phyloP scores from a whole-genome alignment of 2,329 filamentous ascomycete genomes.

The Pseudogymnoascus sp. region DNA sequence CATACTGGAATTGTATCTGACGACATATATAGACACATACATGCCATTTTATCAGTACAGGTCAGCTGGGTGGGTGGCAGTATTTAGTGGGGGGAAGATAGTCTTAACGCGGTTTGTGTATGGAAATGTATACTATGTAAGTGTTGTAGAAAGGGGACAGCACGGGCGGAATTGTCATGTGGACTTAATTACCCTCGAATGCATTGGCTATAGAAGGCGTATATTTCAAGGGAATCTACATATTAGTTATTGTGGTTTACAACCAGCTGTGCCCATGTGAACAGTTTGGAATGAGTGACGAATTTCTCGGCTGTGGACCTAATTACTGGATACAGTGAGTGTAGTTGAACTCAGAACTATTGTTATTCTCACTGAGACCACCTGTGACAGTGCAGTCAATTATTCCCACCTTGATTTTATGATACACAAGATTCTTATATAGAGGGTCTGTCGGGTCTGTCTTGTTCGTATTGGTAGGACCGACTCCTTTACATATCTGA shows the following conservation, averaged over 20 bases:
- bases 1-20: neutral
- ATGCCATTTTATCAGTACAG: neutral
- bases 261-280: neutral
- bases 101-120: neutral
- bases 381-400: neutral
- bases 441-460: neutral
- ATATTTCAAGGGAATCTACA: neutral
- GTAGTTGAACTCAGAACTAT: neutral
- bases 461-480: neutral
- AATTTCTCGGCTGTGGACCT: neutral
- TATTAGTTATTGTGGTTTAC: conserved; percentile 4
- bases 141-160: conserved; percentile 3
- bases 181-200: neutral
- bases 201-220: conserved; percentile 9
- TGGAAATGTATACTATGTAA: conserved; percentile 6
- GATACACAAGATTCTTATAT: neutral
- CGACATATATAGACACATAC: neutral
- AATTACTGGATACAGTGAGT: neutral
- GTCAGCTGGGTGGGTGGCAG: neutral
- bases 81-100: neutral
- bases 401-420: neutral
- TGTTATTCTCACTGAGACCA: neutral
- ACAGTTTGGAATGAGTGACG: neutral
- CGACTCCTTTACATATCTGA: neutral
- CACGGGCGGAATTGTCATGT: neutral